Conservation (phyloP, 1,284 basidiomycete genomes). For the Earliella scabrosa region DNA sequence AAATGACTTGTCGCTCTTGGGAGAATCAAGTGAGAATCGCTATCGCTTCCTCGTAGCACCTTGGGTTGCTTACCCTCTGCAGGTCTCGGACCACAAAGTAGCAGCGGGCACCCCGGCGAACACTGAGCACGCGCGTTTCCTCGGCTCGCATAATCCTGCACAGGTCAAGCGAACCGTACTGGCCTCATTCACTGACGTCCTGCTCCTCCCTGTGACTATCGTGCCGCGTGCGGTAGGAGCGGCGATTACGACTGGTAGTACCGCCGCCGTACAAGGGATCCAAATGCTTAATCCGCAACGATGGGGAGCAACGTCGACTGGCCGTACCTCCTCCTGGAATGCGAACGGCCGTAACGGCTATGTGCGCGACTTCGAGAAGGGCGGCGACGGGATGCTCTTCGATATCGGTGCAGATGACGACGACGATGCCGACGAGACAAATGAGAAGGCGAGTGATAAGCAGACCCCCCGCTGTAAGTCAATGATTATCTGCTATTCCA, state of each 20-base stretch:
- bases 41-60: not conserved
- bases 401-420: constrained; percentile 64
- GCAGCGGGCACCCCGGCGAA: constrained; percentile 38
- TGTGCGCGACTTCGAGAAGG: constrained; percentile 46
- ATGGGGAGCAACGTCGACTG: constrained; percentile 55
- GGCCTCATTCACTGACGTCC: constrained; percentile 87
- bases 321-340: constrained; percentile 25
- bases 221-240: constrained; percentile 84
- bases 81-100: constrained; percentile 30
- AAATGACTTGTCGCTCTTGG: constrained; percentile 81
- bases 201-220: constrained; percentile 93
- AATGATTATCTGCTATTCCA: not conserved
- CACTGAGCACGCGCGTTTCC: constrained; percentile 65
- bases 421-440: constrained; percentile 37
- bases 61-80: not conserved
- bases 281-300: constrained; percentile 87
- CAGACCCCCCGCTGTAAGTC: constrained; percentile 20
- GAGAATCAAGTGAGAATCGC: constrained; percentile 62
- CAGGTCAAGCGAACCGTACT: constrained; percentile 92
- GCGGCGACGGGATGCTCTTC: constrained; percentile 55
- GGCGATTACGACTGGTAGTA: constrained; percentile 72
- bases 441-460: constrained; percentile 12
- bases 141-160: constrained; percentile 87
- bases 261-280: constrained; percentile 82
- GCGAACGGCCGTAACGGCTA: constrained; percentile 36